Base-by-base conservation (phyloP, 768 basidiomycete species). In the Auricularia cornea region DNA sequence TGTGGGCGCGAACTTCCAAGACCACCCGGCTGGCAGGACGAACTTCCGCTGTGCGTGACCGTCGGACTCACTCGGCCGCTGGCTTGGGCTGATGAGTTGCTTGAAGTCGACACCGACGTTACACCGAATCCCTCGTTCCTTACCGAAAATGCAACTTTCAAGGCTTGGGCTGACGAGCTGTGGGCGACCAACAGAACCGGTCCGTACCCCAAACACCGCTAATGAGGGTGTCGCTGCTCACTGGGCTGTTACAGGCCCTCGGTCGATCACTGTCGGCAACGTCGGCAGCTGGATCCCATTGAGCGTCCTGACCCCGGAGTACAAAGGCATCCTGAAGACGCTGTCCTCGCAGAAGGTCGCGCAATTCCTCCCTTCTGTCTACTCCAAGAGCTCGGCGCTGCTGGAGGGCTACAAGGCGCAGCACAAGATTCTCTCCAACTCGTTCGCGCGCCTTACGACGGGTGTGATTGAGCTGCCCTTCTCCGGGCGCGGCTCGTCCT, bases 1-100 rank as follows among this genome's bases (percentile, higher is more conserved):
- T 40, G 62, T 62, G 8, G 62, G 62, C 29, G 28, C 44, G 18
- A 62, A 62, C 48, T 57, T 62, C 52, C 62, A 62, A 12, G 62
- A 62, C 35, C 62, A 62, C 30, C 18, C 54, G 4, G 26, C 28
- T 16, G 26, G 28, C 11, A n/a, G 18, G 6, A 20, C 54, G 23
- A 57, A 31, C 54, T 57, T 57, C 28, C 57, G 18, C 20, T 62
- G 28, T 62, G 20, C 10, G 51, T n/a, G n/a, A n/a, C n/a, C n/a
- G n/a, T n/a, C n/a, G n/a, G n/a, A 52, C 20, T 52, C 20, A n/a
- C 51, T 14, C 20, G 51, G 20, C 51, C 51, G 28, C n/a, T 8
- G 28, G 8, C 20, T 52, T n/a, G 20, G n/a, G n/a, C n/a, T 52
- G 51, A n/a, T 11, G n/a, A n/a, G 12, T 8, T n/a, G 8, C n/a